These are phyloP conservation scores for Aspergillus tubingensis DNA, from an alignment of 2,329 filamentous ascomycete species.

Conservation along the genomic window DNA sequence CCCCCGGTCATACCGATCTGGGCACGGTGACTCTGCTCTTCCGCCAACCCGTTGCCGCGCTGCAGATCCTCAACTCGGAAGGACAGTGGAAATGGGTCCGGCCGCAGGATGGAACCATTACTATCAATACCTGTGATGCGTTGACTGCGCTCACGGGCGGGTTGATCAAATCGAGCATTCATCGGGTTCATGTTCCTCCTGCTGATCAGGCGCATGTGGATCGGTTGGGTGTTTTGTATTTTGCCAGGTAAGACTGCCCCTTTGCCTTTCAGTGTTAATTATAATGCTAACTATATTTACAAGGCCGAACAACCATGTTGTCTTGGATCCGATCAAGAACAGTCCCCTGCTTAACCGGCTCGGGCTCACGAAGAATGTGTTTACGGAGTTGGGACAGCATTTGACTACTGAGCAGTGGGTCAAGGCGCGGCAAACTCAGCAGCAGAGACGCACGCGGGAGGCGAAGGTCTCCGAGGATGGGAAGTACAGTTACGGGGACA, in stretches of 20 bases:
- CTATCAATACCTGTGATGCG: conserved; percentile 55
- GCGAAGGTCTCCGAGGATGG: conserved; percentile 41
- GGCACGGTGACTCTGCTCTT: conserved; percentile 60
- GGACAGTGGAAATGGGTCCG: conserved; percentile 55
- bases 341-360: conserved; percentile 41
- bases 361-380: conserved; percentile 40
- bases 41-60: conserved; percentile 59
- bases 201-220: conserved; percentile 50
- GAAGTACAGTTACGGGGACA: conserved; percentile 36
- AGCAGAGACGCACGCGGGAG: conserved; percentile 40
- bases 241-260: conserved; percentile 42
- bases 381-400: conserved; percentile 45
- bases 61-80: conserved; percentile 57
- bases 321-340: conserved; percentile 41
- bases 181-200: conserved; percentile 53
- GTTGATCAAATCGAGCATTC: conserved; percentile 53
- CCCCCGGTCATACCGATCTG: conserved; percentile 58
- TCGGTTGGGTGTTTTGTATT: conserved; percentile 48
- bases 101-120: conserved; percentile 53
- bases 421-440: conserved; percentile 44
- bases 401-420: conserved; percentile 47
- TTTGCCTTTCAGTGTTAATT: neutral
- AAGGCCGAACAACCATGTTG: conserved; percentile 47
- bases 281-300: neutral
- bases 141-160: conserved; percentile 54